Evolutionary conservation across 306 rosid species (phyloP).

Genomic region (Spatholobus suberectus): DNA sequence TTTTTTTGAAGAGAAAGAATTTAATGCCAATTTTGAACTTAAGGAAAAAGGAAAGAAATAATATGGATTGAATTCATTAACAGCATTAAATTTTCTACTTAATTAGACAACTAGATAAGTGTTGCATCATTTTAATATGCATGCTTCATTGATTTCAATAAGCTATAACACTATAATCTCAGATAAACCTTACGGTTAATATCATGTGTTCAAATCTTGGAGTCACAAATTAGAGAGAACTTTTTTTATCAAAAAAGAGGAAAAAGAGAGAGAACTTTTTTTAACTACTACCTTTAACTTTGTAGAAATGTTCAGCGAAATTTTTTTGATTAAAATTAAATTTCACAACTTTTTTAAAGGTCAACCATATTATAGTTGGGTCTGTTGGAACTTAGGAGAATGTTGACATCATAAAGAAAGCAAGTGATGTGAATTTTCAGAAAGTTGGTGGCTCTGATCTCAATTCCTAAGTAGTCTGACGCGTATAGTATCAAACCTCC

Average conservation of each 20-base stretch:
- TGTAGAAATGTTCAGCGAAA: background rate
- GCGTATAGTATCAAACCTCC: background rate
- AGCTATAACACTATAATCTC: background rate
- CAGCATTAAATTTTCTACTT: background rate
- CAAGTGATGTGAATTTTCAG: conserved; percentile 10
- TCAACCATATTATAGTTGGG: conserved; percentile 6
- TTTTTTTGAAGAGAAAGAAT: no score
- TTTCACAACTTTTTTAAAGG: background rate
- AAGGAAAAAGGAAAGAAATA: background rate
- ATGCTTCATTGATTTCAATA: background rate
- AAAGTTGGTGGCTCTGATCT: conserved; percentile 25
- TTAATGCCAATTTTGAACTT: conserved; percentile 1
- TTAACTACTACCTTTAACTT: background rate
- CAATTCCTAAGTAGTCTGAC: background rate
- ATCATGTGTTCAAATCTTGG: background rate
- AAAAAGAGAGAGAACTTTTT: no score
- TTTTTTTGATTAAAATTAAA: background rate
- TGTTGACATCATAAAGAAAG: conserved; percentile 30
- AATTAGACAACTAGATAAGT: background rate
- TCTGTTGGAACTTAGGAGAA: background rate
- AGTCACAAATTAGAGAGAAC: background rate
- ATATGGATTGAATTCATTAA: background rate
- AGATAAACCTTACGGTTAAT: background rate
- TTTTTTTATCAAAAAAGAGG: no score
- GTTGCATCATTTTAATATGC: background rate